A percentile compares a stretch with the other conserved stretches of the same genome.
phyloP scores from a whole-genome alignment of 345 rosid species.

The Heritiera fomes region DNA sequence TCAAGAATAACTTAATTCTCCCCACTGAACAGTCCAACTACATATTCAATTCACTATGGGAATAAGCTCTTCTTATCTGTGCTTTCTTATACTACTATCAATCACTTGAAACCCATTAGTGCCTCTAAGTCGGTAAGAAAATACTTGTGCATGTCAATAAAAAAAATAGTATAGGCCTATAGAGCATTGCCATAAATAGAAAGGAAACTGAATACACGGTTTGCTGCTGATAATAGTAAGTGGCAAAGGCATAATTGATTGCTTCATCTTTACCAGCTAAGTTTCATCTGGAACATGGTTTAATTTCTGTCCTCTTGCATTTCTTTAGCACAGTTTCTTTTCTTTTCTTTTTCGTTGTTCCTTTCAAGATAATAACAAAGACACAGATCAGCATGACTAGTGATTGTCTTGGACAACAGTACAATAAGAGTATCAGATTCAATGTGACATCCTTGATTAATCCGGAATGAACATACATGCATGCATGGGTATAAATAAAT shows the following conservation, averaged over 20 bases:
- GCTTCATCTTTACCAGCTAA: no score
- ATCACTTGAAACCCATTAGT: neutral
- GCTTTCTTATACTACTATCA: neutral
- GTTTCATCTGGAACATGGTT: no score
- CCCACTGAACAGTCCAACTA: neutral
- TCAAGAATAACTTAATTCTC: neutral
- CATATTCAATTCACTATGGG: no score
- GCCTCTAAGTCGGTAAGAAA: neutral
- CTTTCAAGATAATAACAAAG: no score
- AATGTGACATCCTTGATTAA: neutral
- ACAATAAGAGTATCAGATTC: no score
- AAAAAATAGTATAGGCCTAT: neutral
- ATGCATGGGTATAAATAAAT: neutral
- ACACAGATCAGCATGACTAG: no score
- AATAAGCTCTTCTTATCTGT: neutral
- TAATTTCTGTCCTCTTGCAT: no score
- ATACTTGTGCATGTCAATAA: neutral
- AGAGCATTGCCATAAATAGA: neutral
- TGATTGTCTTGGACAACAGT: no score
- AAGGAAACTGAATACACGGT: neutral
- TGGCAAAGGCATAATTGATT: neutral
- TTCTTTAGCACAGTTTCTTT: no score
- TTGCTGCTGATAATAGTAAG: neutral
- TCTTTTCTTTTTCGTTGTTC: no score
- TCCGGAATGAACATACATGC: neutral